Evolutionary conservation across 2,329 filamentous ascomycete genomes (phyloP).

Genomic region (Botrytis galanthina): DNA sequence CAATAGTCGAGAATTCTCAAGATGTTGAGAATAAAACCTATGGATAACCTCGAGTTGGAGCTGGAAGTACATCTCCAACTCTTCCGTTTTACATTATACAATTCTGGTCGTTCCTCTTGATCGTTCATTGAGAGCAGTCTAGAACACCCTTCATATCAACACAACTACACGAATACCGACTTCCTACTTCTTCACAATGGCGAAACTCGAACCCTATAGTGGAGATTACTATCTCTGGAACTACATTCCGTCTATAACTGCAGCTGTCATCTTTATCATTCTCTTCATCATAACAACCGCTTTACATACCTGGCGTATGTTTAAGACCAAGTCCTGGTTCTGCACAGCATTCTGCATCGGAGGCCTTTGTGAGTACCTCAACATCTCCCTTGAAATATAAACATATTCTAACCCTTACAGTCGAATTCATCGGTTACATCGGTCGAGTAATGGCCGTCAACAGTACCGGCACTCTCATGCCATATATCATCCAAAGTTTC

Average conservation of each 20-base stretch:
- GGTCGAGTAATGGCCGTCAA: conserved; percentile 33
- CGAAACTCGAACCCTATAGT: neutral
- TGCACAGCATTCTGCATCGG: conserved; percentile 41
- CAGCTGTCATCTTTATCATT: conserved; percentile 43
- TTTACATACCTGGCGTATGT: conserved; percentile 36
- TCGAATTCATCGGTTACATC: conserved; percentile 42
- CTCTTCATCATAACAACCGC: conserved; percentile 36
- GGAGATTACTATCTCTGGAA: conserved; percentile 24
- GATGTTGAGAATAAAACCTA: neutral
- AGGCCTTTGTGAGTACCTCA: conserved; percentile 39
- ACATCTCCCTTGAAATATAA: neutral
- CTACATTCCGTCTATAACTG: conserved; percentile 46
- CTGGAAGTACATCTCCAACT: neutral
- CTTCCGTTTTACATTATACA: neutral
- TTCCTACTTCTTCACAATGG: neutral
- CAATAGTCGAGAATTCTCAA: neutral
- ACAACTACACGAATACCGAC: neutral
- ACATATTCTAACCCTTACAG: conserved; percentile 29
- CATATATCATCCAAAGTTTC: conserved; percentile 40
- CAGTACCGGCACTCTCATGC: conserved; percentile 28
- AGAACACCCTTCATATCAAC: neutral
- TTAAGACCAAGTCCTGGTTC: conserved; percentile 35
- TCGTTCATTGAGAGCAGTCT: neutral
- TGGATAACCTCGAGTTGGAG: neutral
- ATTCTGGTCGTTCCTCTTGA: neutral